Percentiles rank a stretch among this genome's conserved stretches.
Evolutionary conservation across 2,329 filamentous ascomycete genomes (phyloP).

Genomic region (Trichoderma sp.): DNA sequence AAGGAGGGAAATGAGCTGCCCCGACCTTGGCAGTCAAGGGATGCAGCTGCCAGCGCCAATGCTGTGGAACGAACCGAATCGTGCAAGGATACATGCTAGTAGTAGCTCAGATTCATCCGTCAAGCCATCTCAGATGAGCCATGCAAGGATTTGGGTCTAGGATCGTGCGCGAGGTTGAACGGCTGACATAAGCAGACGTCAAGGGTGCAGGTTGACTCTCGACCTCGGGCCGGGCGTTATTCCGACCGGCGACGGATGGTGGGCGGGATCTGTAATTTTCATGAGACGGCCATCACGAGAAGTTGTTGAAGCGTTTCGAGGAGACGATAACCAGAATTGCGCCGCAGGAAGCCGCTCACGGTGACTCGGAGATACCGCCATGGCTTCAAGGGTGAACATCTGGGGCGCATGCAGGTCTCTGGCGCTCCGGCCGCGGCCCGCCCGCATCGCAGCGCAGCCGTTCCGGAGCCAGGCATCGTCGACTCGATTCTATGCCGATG

Average conservation of each 20-base stretch:
- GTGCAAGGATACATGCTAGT: conserved; percentile 9
- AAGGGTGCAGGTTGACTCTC: background rate
- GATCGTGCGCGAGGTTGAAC: background rate
- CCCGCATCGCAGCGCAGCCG: conserved; percentile 33
- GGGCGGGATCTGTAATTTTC: conserved; percentile 29
- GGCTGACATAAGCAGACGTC: conserved; percentile 18
- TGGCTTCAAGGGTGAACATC: conserved; percentile 41
- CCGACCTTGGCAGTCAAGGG: conserved; percentile 15
- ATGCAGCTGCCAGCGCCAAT: conserved; percentile 20
- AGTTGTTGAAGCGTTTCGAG: background rate
- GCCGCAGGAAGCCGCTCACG: conserved; percentile 18
- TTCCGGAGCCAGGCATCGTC: conserved; percentile 33
- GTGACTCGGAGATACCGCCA: conserved; percentile 33
- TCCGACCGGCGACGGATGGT: conserved; percentile 29
- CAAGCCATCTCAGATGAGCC: conserved; percentile 19
- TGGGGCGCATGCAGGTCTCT: conserved; percentile 43
- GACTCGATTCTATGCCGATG: conserved; percentile 40
- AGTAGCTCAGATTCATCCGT: conserved; percentile 18
- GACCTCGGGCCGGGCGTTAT: conserved; percentile 29
- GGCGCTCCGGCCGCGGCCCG: conserved; percentile 38
- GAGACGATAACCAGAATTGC: conserved; percentile 25
- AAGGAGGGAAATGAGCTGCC: conserved; percentile 17
- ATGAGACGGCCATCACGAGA: conserved; percentile 19
- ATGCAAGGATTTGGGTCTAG: conserved; percentile 7
- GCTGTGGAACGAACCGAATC: conserved; percentile 15